These are phyloP conservation scores for Hordeum marinum DNA, from an alignment of 176 grass and related monocot genomes.

Conservation along the genomic window DNA sequence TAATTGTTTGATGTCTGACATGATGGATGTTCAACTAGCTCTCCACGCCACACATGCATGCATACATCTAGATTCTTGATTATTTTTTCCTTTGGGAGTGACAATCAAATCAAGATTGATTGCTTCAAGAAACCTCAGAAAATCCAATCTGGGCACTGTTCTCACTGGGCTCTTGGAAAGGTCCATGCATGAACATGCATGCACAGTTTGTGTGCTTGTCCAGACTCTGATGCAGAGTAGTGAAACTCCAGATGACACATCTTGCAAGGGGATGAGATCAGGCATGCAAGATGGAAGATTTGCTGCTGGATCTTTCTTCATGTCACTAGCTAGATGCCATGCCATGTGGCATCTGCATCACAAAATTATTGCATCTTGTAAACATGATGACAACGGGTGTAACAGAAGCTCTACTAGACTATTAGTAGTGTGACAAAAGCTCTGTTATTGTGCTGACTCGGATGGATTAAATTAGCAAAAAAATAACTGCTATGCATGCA, in stretches of 20 bases:
- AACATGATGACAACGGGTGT: neutral
- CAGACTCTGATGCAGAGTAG: neutral
- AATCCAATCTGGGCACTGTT: slow-evolving; percentile 30
- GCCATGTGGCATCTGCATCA: slow-evolving; percentile 15
- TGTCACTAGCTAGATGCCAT: slow-evolving; percentile 21
- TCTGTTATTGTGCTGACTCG: neutral
- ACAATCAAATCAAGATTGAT: slow-evolving; percentile 4
- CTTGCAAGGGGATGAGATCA: neutral
- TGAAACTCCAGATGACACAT: neutral
- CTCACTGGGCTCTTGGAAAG: slow-evolving; percentile 9
- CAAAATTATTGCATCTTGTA: slow-evolving; percentile 7
- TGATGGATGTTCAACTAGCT: neutral
- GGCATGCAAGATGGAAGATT: neutral
- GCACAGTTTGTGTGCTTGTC: slow-evolving; percentile 23
- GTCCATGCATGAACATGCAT: slow-evolving; percentile 8
- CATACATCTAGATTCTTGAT: slow-evolving; percentile 22
- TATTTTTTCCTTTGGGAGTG: neutral
- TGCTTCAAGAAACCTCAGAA: neutral
- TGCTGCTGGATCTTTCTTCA: neutral
- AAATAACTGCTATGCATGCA: neutral
- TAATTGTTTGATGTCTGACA: slow-evolving; percentile 12
- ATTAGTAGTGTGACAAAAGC: neutral
- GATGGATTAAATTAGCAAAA: neutral
- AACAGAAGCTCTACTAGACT: neutral
- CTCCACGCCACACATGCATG: slow-evolving; percentile 19